Base-by-base conservation (phyloP, 805 yeast species). In the Yamadazyma philogaea region DNA sequence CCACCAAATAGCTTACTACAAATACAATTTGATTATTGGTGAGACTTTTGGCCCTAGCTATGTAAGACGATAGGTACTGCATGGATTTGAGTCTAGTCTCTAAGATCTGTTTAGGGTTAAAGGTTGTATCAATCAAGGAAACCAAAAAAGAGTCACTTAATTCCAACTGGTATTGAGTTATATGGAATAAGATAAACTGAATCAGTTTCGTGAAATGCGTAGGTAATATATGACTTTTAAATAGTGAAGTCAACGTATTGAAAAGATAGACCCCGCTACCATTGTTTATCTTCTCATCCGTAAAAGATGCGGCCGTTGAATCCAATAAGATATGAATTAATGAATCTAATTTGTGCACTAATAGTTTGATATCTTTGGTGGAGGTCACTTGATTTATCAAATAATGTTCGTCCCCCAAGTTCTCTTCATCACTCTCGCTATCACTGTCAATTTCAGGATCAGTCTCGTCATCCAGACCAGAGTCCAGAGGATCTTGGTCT, bases 151-250 rank as follows among this genome's bases (percentile, higher is more conserved):
- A 84, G 52, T 91, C 98, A 57, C 87, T 78, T 45, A 91, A 70
- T 55, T 87, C 95, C 4, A 83, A 79, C 54, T 86, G 87, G 45
- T 81, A 79, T 61, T 90, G 97, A 7, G 95, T 79, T 18, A 84
- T 73, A 49, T 82, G 82, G 63, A 91, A 91, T 60, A 90, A 62
- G 19, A 90, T 67, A 57, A 85, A 91, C 63, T 91, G 99, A 17
- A 87, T 82, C 31, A 89, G 82, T 55, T 87, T 81, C 10, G 98
- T 91, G 60, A 84, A 84, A 61, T 90, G 96, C 1, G 99, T 93
- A 18, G 97, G 95, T 47, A 91, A 68, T 30, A 93, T 77, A 52
- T 87, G 93, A 1, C 88, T 75, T 55, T 81, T 82, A 72, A 91
- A 91, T 19, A 87, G 68, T 1, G 90, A 78, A 1, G 85, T 77